Percentiles rank a stretch among this genome's conserved stretches.
Conservation (phyloP, 225 moss, liverwort and hornwort genomes). For the Bryum argenteum region DNA sequence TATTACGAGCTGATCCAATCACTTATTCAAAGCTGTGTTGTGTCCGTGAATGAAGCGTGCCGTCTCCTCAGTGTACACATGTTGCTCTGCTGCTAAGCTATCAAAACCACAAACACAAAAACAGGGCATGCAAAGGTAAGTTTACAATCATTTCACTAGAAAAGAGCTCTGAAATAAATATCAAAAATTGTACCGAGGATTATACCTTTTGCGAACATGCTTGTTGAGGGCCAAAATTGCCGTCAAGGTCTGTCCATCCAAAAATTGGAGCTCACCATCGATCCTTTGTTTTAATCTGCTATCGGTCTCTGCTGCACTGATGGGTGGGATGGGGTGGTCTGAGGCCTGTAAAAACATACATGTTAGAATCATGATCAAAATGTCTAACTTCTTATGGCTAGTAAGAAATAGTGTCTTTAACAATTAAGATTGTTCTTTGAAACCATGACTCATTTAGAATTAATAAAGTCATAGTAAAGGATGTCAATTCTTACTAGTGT, state of each 20-base stretch:
- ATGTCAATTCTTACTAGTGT: too few species aligned
- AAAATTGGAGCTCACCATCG: conserved; percentile 65
- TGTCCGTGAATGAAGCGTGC: conserved; percentile 89
- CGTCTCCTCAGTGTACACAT: conserved; percentile 86
- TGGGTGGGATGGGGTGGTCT: conserved; percentile 68
- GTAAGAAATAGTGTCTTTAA: too few species aligned
- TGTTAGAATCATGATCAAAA: not conserved
- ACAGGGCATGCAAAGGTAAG: not conserved
- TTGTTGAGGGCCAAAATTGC: conserved; percentile 81
- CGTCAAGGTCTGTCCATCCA: conserved; percentile 76
- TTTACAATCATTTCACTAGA: too few species aligned
- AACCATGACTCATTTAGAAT: too few species aligned
- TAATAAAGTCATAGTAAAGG: too few species aligned
- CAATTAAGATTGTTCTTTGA: too few species aligned
- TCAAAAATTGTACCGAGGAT: not conserved
- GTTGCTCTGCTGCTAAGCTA: conserved; percentile 72
- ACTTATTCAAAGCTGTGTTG: conserved; percentile 59
- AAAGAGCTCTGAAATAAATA: too few species aligned
- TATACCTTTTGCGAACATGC: conserved; percentile 69
- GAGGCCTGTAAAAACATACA: conserved; percentile 55
- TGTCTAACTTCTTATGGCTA: too few species aligned
- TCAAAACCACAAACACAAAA: not conserved
- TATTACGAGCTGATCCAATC: conserved; percentile 7
- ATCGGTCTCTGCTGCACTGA: conserved; percentile 71
- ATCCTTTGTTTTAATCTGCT: conserved; percentile 60